These are phyloP conservation scores for Globisporangium sylvaticum DNA, from an alignment of 352 stramenopile species.

Conservation along the genomic window DNA sequence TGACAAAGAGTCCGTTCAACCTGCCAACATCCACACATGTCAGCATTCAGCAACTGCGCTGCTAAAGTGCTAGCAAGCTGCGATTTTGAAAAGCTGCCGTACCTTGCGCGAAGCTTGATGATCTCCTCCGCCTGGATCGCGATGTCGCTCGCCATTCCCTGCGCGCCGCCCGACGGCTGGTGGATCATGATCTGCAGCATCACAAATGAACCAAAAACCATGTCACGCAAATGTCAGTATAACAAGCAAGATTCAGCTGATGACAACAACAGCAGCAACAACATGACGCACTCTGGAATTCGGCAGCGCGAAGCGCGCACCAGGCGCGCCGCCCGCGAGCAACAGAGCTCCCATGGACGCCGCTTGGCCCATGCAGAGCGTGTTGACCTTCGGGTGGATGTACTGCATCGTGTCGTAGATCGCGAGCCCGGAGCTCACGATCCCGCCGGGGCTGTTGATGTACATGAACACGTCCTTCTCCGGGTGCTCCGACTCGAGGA, in stretches of 20 bases:
- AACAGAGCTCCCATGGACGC: slow-evolving; percentile 96
- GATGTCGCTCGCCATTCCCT: slow-evolving; percentile 98
- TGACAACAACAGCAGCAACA: background rate
- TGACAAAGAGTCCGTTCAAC: slow-evolving; percentile 70
- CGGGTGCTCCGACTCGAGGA: slow-evolving; percentile 95
- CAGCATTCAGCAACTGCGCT: slow-evolving; percentile 12
- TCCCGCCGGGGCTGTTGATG: slow-evolving; percentile 97
- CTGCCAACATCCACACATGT: slow-evolving; percentile 20
- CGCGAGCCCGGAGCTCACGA: slow-evolving; percentile 95
- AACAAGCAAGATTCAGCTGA: background rate
- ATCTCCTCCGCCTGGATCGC: slow-evolving; percentile 99
- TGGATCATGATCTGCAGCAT: slow-evolving; percentile 94
- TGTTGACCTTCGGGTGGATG: slow-evolving; percentile 96
- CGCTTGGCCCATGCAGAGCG: slow-evolving; percentile 96
- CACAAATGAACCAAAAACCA: background rate
- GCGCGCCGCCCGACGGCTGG: slow-evolving; percentile 94
- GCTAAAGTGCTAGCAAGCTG: background rate
- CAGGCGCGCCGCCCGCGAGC: slow-evolving; percentile 88
- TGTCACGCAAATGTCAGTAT: background rate
- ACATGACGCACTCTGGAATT: slow-evolving; percentile 82
- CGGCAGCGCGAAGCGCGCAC: slow-evolving; percentile 90
- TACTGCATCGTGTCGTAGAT: slow-evolving; percentile 99
- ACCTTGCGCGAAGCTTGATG: slow-evolving; percentile 88
- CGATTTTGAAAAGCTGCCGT: slow-evolving; percentile 25
- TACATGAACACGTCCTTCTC: slow-evolving; percentile 99